Percentiles rank a stretch among this genome's conserved stretches.
Conservation (phyloP, 2,329 filamentous ascomycete species). For the Venturia effusa region DNA sequence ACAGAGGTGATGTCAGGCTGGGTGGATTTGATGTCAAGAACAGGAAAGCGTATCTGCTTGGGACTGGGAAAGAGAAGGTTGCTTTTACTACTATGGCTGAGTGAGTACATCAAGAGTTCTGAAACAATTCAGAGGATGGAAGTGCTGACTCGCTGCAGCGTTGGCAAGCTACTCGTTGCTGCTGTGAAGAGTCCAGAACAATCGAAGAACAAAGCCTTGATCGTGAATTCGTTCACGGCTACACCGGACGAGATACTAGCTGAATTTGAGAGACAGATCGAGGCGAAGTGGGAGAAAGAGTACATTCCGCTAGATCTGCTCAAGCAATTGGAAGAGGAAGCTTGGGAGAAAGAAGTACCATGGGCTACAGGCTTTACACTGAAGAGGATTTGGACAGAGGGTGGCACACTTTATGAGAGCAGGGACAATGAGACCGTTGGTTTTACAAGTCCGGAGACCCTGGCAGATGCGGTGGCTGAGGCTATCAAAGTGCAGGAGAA, state of each 20-base stretch:
- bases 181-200: conserved; percentile 46
- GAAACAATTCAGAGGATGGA: neutral
- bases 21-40: conserved; percentile 49
- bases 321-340: conserved; percentile 45
- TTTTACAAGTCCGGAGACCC: neutral
- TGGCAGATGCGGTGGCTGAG: conserved; percentile 6
- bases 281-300: conserved; percentile 43
- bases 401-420: conserved; percentile 58
- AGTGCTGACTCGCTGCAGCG: conserved; percentile 30
- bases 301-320: conserved; percentile 45
- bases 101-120: conserved; percentile 41
- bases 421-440: conserved; percentile 46
- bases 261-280: conserved; percentile 60
- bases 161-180: conserved; percentile 55
- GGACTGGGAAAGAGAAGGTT: conserved; percentile 49
- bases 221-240: conserved; percentile 60
- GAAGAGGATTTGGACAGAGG: conserved; percentile 61
- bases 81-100: conserved; percentile 63
- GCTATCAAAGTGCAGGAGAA: conserved; percentile 5
- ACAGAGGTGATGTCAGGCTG: conserved; percentile 26
- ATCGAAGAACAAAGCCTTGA: conserved; percentile 46
- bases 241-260: conserved; percentile 51
- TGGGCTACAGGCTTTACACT: conserved; percentile 48
- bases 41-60: conserved; percentile 51
- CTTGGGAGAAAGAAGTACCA: conserved; percentile 44